Evolutionary conservation across 768 basidiomycete genomes (phyloP), one percentile per base, ranked within the genome.

Genomic region (Suillus discolor): DNA sequence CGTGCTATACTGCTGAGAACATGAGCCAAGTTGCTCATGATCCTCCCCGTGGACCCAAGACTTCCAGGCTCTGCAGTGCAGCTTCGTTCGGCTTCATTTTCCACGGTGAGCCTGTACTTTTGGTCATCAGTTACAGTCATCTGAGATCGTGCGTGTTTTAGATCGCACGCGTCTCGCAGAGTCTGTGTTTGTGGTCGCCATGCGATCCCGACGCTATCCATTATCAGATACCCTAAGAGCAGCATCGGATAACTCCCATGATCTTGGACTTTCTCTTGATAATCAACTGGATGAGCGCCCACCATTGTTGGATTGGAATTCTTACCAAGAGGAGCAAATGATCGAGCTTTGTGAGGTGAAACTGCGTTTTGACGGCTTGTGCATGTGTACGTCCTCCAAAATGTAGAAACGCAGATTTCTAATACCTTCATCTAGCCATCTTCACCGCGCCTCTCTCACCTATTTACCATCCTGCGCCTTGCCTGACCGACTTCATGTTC

Each of bases 291-390:
- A 74, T n/a, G 73, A 78, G n/a, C 67, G 53, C 36, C 57, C 62
- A 20, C 64, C 71, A 34, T 61, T 73, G 12, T 62, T 75, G 4
- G 78, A 82, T 49, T 82, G 84, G 83, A 88, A 89, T 57, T 75
- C 79, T 53, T 85, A 84, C 76, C 84, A 86, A 6, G 89, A 90
- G 71, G 88, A 90, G 62, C 76, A 79, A 8, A 80, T 73, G 3
- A 84, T 92, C 66, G 85, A 89, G 42, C 67, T 92, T n/a, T 86
- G 80, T 62, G 87, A 90, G 75, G 81, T 90, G 12, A 80, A 81
- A 36, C 71, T 91, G 18, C 75, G 78, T 41, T 84, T 83, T 62
- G 83, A 87, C 64, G 81, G 82, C 41, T 41, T 66, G 41, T 63
- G 67, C 7, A 80, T 85, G 65, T 76, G 87, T 88, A 77, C 66